Percentiles rank a stretch among this genome's conserved stretches.
Evolutionary conservation across 148 eudicot genomes (phyloP).

Genomic region (Heliosperma pusillum): DNA sequence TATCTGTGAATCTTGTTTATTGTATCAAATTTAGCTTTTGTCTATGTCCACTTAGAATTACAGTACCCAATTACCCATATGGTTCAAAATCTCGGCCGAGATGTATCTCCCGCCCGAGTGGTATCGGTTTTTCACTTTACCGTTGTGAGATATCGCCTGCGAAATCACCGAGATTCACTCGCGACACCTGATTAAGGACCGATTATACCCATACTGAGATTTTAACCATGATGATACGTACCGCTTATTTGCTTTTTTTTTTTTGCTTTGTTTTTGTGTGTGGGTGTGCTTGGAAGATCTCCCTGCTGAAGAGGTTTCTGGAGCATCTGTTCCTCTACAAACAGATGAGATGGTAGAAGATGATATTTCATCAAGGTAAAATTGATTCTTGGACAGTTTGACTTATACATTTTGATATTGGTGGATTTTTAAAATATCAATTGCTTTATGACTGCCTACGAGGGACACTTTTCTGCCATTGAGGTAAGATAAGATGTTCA

Average conservation of each 20-base stretch:
- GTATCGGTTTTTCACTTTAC: too few species aligned
- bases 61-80: too few species aligned
- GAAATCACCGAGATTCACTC: too few species aligned
- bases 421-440: not conserved
- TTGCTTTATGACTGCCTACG: conserved; percentile 9
- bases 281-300: conserved; percentile 33
- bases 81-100: too few species aligned
- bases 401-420: not conserved
- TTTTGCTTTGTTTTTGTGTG: too few species aligned
- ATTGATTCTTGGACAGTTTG: not conserved
- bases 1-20: not conserved
- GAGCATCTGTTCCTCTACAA: conserved; percentile 48
- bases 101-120: too few species aligned
- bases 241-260: not conserved
- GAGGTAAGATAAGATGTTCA: not conserved
- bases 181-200: too few species aligned
- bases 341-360: conserved; percentile 67
- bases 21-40: not conserved
- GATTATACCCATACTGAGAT: too few species aligned
- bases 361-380: conserved; percentile 88
- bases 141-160: too few species aligned
- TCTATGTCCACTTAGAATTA: not conserved
- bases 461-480: not conserved
- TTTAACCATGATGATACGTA: not conserved
- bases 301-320: conserved; percentile 66